These are phyloP conservation scores for Amphicarpaea edgeworthii DNA, from an alignment of 306 rosid species.

Conservation along the genomic window DNA sequence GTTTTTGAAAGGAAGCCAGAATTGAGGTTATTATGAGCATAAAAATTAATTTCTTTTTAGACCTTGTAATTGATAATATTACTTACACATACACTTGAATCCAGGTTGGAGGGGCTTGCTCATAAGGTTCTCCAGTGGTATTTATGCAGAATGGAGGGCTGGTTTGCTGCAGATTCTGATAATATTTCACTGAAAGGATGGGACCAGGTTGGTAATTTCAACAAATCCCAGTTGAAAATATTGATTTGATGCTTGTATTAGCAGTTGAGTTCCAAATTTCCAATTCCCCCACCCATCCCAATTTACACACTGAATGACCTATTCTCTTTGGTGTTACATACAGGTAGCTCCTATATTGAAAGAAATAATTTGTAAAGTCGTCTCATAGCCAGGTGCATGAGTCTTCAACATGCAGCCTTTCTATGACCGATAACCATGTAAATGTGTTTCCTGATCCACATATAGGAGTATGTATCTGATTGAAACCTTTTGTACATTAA, in stretches of 20 bases:
- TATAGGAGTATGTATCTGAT: constrained; percentile 43
- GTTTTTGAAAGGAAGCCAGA: constrained; percentile 87
- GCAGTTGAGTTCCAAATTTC: constrained; percentile 15
- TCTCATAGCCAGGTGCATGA: constrained; percentile 67
- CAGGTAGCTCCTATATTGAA: constrained; percentile 58
- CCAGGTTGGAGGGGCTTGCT: constrained; percentile 73
- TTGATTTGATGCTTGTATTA: constrained; percentile 1
- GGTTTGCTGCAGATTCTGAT: constrained; percentile 97
- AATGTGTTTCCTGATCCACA: constrained; percentile 45
- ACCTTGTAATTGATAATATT: not conserved
- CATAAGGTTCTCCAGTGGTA: constrained; percentile 96
- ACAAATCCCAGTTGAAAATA: constrained; percentile 7
- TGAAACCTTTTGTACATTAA: constrained; percentile 1
- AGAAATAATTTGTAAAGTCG: constrained; percentile 57
- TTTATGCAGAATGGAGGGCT: constrained; percentile 95
- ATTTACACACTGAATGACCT: constrained; percentile 44
- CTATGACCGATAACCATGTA: constrained; percentile 54
- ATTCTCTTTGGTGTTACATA: constrained; percentile 58
- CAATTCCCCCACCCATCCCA: not conserved
- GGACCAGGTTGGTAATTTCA: constrained; percentile 83
- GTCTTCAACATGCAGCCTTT: constrained; percentile 63
- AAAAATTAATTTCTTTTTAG: not conserved
- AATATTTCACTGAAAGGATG: constrained; percentile 85
- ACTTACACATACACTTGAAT: constrained; percentile 6
- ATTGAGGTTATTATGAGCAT: constrained; percentile 57